Evolutionary conservation across 805 yeast genomes (phyloP), one percentile per base, ranked within the genome.

Genomic region (Saturnispora halmiae): DNA sequence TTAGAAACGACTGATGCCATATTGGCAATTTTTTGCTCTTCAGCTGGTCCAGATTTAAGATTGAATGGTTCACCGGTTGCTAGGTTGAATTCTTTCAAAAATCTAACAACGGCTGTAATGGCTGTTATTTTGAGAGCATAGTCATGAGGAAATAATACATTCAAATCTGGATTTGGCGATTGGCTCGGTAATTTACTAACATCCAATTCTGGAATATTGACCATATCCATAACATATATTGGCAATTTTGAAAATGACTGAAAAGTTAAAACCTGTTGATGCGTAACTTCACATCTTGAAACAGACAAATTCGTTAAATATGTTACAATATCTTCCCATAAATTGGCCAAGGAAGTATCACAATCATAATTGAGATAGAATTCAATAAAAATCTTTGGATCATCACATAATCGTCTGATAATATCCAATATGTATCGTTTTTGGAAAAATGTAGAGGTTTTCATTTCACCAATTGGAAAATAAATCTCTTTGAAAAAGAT

Each of bases 301-400:
- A 84, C 64, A 0, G 96, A 79, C 45, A 70, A 69, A 57, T 66
- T 79, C 53, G 86, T 82, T 48, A 92, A 67, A 50, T 82, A 79
- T 49, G 86, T 88, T 40, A 87, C 75, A 32, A 87, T 67, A 38
- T 77, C 69, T 61, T 92, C 98, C 61, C 88, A 85, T 37, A 88
- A 69, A 58, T 92, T 92, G 29, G 92, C 82, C 70, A 79, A 73
- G 2, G 73, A 63, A 25, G 77, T 66, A 57, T 87, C 95, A 66
- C 99, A 92, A 60, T 92, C 99, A 59, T 92, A 94, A 61, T 92
- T 92, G 53, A 92, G 70, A 56, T 90, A 92, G 44, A 92, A 77
- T 63, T 92, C 99, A 44, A 94, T 85, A 46, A 94, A 65, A 15
- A 94, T 80, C 46, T 94, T 72, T 33, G 97, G 94, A 61, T 90